phyloP scores from a whole-genome alignment of 1,284 basidiomycete species.

The Meira nashicola region DNA sequence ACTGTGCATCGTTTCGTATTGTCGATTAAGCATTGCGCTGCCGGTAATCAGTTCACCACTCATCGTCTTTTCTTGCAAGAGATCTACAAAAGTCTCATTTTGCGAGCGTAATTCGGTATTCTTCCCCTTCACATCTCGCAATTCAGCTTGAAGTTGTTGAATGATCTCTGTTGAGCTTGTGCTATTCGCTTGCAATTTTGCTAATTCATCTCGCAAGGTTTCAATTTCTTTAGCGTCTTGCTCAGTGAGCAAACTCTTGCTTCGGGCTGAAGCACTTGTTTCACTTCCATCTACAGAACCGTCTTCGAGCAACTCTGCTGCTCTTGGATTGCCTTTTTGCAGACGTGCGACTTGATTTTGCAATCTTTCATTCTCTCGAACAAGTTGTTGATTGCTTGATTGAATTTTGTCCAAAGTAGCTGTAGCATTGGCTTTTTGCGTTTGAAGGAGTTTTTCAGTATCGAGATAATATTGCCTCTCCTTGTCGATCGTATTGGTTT shows the following conservation, averaged over 20 bases:
- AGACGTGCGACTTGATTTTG: slow-evolving; percentile 26
- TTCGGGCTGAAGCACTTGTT: too few species aligned
- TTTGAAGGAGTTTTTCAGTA: slow-evolving; percentile 34
- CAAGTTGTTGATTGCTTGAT: slow-evolving; percentile 27
- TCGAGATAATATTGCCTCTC: slow-evolving; percentile 41
- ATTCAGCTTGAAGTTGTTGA: slow-evolving; percentile 29
- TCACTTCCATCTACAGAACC: background rate
- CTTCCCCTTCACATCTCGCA: slow-evolving; percentile 27
- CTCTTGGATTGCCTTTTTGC: slow-evolving; percentile 7
- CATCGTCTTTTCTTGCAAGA: slow-evolving; percentile 42
- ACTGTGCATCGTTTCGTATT: slow-evolving; percentile 3
- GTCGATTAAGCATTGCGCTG: slow-evolving; percentile 29
- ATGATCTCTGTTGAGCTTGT: slow-evolving; percentile 26
- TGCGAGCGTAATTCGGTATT: slow-evolving; percentile 31
- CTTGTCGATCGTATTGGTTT: slow-evolving; percentile 38
- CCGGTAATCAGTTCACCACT: slow-evolving; percentile 36
- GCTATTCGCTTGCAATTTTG: slow-evolving; percentile 13
- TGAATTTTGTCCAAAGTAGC: slow-evolving; percentile 31
- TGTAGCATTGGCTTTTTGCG: slow-evolving; percentile 29
- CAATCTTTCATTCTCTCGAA: slow-evolving; percentile 31
- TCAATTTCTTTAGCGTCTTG: background rate
- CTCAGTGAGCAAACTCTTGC: slow-evolving; percentile 6
- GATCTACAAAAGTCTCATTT: slow-evolving; percentile 38
- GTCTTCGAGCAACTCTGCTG: slow-evolving; percentile 3
- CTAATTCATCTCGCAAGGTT: slow-evolving; percentile 22